Evolutionary conservation across 805 yeast species (phyloP).

Genomic region (Lachancea lanzarotensis): DNA sequence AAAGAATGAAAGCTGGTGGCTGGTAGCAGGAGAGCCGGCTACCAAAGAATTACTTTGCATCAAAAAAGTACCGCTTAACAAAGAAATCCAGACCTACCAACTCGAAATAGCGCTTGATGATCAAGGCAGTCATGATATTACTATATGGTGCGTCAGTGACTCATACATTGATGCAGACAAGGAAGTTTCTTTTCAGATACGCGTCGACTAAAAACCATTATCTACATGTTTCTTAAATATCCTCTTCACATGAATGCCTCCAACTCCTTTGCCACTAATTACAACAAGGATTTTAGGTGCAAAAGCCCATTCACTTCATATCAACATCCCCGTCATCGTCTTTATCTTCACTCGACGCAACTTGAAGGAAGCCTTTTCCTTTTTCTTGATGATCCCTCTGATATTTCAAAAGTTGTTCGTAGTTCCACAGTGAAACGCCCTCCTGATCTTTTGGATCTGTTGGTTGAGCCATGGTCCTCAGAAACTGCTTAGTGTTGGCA

Average conservation of each 20-base stretch:
- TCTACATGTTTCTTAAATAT: not conserved
- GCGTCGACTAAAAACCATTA: not conserved
- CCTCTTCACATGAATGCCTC: not conserved
- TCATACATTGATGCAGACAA: constrained; percentile 91
- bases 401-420: constrained; percentile 53
- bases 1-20: constrained; percentile 71
- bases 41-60: constrained; percentile 64
- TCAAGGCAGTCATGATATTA: constrained; percentile 54
- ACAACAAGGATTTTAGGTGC: not conserved
- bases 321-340: constrained; percentile 25
- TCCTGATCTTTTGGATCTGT: constrained; percentile 82
- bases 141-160: constrained; percentile 85
- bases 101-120: constrained; percentile 53
- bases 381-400: constrained; percentile 46
- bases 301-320: constrained; percentile 4
- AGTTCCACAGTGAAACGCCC: constrained; percentile 90
- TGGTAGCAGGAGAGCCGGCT: constrained; percentile 65
- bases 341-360: constrained; percentile 6
- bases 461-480: constrained; percentile 93
- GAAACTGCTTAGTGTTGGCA: constrained; percentile 86
- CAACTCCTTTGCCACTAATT: not conserved
- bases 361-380: constrained; percentile 13
- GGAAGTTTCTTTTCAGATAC: constrained; percentile 52
- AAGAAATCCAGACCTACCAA: constrained; percentile 46
- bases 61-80: constrained; percentile 51